phyloP scores from a whole-genome alignment of 1,139 yeast genomes.

The Geotrichum australiense region DNA sequence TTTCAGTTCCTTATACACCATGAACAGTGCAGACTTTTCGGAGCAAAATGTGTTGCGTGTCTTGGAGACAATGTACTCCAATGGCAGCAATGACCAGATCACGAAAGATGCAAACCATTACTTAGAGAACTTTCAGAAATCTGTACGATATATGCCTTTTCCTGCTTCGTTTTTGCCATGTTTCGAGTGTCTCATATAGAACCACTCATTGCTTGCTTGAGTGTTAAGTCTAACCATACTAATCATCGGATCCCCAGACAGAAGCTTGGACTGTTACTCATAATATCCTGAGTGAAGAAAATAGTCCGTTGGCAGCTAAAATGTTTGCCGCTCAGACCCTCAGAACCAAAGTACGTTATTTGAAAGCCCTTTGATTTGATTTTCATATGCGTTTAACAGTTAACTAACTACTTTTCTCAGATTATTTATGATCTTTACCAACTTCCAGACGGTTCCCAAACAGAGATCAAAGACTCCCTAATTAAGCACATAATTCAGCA shows the following conservation, averaged over 20 bases:
- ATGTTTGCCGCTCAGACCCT: constrained; percentile 89
- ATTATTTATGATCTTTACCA: constrained; percentile 79
- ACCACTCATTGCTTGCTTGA: background rate
- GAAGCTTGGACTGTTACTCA: constrained; percentile 39
- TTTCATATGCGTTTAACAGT: too few relatives aligned
- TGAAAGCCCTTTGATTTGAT: too few relatives aligned
- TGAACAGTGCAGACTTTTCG: constrained; percentile 12
- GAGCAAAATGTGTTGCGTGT: constrained; percentile 38
- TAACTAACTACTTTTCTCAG: constrained; percentile 18
- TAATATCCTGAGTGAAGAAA: constrained; percentile 27
- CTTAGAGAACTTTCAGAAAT: constrained; percentile 77
- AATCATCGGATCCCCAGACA: constrained; percentile 24
- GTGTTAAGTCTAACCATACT: background rate
- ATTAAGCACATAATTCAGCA: constrained; percentile 42
- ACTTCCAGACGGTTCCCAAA: constrained; percentile 48
- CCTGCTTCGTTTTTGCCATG: background rate
- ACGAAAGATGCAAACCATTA: constrained; percentile 59
- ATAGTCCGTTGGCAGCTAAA: constrained; percentile 40
- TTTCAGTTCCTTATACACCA: too few relatives aligned
- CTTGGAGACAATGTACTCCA: constrained; percentile 54
- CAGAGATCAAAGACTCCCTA: constrained; percentile 55
- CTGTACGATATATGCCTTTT: constrained; percentile 35
- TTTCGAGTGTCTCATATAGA: too few relatives aligned
- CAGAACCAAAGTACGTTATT: constrained; percentile 50
- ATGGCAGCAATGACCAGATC: constrained; percentile 40